Evolutionary conservation across 208 protist species (phyloP).

Genomic region (Herpetomonas samuelpessoai): DNA sequence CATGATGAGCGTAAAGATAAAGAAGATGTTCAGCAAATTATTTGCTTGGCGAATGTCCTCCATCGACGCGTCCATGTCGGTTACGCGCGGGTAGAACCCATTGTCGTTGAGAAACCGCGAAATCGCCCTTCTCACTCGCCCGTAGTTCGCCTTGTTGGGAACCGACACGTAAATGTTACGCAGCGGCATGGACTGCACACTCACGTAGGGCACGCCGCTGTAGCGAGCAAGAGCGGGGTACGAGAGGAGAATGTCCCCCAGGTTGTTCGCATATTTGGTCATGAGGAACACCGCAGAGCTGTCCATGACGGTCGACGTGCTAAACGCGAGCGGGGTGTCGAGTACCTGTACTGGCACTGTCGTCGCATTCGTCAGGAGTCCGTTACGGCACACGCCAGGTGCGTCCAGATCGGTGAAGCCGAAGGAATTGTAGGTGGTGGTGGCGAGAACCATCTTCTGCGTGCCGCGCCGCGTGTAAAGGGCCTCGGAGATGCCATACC

Average conservation of each 20-base stretch:
- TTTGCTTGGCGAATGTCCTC: constrained; percentile 22
- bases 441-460: constrained; percentile 21
- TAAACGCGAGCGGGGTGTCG: neutral
- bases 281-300: constrained; percentile 37
- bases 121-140: constrained; percentile 9
- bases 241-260: constrained; percentile 25
- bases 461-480: constrained; percentile 18
- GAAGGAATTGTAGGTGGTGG: constrained; percentile 7
- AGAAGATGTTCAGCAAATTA: constrained; percentile 60
- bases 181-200: constrained; percentile 11
- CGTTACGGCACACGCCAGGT: constrained; percentile 1
- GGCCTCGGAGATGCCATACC: constrained; percentile 21
- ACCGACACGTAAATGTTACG: constrained; percentile 12
- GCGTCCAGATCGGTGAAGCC: constrained; percentile 2
- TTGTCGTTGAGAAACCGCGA: constrained; percentile 6
- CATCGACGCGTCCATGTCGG: constrained; percentile 14
- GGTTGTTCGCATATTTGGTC: constrained; percentile 33
- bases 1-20: constrained; percentile 75
- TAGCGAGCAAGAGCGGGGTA: constrained; percentile 11
- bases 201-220: constrained; percentile 20
- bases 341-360: neutral
- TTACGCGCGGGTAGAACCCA: constrained; percentile 3
- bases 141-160: constrained; percentile 12
- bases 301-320: constrained; percentile 20
- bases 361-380: constrained; percentile 2